A percentile compares a stretch with the other conserved stretches of the same genome.
Conservation (phyloP, 2,329 filamentous ascomycete species). For the Pseudophaeomoniella oleicola region DNA sequence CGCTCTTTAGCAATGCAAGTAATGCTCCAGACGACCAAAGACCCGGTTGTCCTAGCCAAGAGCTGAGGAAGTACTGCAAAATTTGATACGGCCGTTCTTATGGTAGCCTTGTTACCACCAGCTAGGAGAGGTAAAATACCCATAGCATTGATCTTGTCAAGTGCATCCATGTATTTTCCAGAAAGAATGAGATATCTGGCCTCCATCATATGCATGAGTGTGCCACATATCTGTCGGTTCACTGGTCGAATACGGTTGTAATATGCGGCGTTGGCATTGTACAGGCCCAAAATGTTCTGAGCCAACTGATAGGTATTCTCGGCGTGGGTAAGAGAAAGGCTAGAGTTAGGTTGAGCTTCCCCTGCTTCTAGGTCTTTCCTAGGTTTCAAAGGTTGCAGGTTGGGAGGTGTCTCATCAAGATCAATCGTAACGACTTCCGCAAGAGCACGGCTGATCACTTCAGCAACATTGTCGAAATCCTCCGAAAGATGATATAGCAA, state of each 20-base stretch:
- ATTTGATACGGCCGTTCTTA: conserved; percentile 65
- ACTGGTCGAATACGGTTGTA: conserved; percentile 42
- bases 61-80: conserved; percentile 68
- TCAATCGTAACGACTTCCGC: conserved; percentile 81
- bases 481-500: conserved; percentile 87
- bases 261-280: conserved; percentile 46
- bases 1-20: conserved; percentile 69
- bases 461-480: conserved; percentile 88
- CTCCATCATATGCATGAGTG: conserved; percentile 45
- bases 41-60: conserved; percentile 78
- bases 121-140: conserved; percentile 11
- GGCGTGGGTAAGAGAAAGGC: conserved; percentile 44
- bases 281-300: conserved; percentile 46
- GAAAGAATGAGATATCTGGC: conserved; percentile 45
- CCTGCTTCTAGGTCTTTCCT: conserved; percentile 27
- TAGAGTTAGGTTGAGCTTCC: conserved; percentile 19
- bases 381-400: conserved; percentile 67
- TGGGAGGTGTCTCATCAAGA: conserved; percentile 65
- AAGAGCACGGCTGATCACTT: conserved; percentile 75
- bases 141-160: conserved; percentile 30
- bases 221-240: conserved; percentile 44
- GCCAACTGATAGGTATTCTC: conserved; percentile 50
- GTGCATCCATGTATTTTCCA: conserved; percentile 31
- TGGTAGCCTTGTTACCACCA: conserved; percentile 49
- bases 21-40: conserved; percentile 88